A percentile compares a stretch with the other conserved stretches of the same genome.
These are phyloP conservation scores for Phaeosphaeria sp. DNA, from an alignment of 2,329 filamentous ascomycete genomes.

Conservation along the genomic window DNA sequence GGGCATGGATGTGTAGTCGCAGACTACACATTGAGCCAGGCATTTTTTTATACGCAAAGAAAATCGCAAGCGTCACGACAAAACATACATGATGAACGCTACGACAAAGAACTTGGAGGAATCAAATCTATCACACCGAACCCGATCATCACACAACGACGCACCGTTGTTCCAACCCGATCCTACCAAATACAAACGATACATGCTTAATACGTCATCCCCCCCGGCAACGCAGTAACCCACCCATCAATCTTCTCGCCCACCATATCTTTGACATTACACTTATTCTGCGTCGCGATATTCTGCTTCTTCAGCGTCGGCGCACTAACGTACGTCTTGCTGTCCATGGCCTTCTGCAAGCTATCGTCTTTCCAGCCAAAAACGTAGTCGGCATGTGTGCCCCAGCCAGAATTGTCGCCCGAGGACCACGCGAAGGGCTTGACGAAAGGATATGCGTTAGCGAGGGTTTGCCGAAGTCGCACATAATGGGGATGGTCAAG, in stretches of 20 bases:
- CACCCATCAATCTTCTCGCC: constrained; percentile 39
- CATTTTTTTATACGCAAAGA: not conserved
- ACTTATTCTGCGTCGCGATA: constrained; percentile 44
- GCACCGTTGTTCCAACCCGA: not conserved
- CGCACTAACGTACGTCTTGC: constrained; percentile 35
- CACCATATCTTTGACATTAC: constrained; percentile 40
- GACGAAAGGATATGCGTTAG: not conserved
- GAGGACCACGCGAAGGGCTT: constrained; percentile 39
- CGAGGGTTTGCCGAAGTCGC: too few species aligned
- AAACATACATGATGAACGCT: not conserved
- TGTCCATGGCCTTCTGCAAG: constrained; percentile 39
- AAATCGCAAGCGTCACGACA: not conserved
- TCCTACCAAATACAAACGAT: not conserved
- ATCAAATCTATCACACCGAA: too few species aligned
- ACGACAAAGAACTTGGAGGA: too few species aligned
- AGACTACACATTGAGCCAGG: not conserved
- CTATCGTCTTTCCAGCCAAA: constrained; percentile 42
- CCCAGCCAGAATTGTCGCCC: constrained; percentile 35
- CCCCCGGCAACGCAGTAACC: constrained; percentile 25
- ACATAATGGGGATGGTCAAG: not conserved
- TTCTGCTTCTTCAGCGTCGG: constrained; percentile 41
- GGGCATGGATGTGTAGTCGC: not conserved
- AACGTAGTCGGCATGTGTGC: constrained; percentile 41
- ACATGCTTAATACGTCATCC: constrained; percentile 5
- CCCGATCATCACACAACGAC: not conserved